Base-by-base conservation (phyloP, 495 filamentous ascomycete species). In the Tuber melanosporum region DNA sequence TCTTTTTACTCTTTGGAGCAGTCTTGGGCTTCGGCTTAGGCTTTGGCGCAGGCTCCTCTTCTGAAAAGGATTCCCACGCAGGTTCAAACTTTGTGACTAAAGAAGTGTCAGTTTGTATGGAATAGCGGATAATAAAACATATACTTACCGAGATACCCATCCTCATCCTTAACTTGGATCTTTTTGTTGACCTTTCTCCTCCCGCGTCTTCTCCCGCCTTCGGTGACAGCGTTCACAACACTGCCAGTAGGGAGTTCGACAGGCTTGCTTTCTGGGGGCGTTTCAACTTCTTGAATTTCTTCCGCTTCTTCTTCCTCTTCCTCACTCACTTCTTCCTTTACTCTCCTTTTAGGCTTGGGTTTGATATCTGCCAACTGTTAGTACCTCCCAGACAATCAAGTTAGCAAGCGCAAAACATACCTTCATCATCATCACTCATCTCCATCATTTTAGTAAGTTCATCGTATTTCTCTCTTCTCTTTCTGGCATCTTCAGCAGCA, bases 41-140 rank as follows among this genome's bases (percentile, higher is more conserved):
- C 15, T 88, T 83, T 39, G 88, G 87, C 66, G 88, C 87, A 72
- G 94, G 93, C 78, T 98, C 95, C 82, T 96, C 94, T 79, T 94
- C 92, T 3, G 94, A 97, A 86, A 96, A 98, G 8, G 93, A 97
- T 84, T 98, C 95, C 95, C 95, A 99, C 1, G 88, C 90, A 1
- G 89, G 86, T 82, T 98, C 95, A 81, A 95, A 92, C 79, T 91
- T 91, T 19, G 95, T 98, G 26, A 98, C 95, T 97, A 66, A 4
- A 41, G 32, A 44, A 72, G 45, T 45, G 77, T 80, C 75, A 77
- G 81, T 79, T 15, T 49, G 46, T 79, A 36, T 52, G 41, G 70
- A 70, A 57, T 19, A 43, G 44, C 69, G 12, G 57, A 74, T 69
- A 43, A 26, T 39, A 66, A 15, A 47, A 52, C 32, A 57, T 49